Conservation (phyloP, 371 early-diverging fungal genomes). For the Fennellomyces sp. region DNA sequence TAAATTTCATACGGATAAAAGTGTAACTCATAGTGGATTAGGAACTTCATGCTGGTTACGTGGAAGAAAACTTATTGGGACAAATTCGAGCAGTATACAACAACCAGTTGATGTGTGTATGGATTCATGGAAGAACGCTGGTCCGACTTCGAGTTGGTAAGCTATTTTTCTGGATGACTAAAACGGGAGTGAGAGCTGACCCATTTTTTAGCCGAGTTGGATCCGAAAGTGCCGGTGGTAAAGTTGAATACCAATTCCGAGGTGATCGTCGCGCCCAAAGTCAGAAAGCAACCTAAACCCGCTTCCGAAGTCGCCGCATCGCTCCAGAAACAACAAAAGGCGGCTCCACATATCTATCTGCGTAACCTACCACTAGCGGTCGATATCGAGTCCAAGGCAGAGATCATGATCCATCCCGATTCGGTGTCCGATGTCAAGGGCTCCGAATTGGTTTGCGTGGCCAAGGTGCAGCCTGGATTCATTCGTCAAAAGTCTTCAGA, state of each 20-base stretch:
- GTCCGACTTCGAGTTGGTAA: slow-evolving; percentile 62
- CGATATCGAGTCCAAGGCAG: not conserved
- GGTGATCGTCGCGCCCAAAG: slow-evolving; percentile 84
- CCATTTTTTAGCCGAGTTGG: slow-evolving; percentile 52
- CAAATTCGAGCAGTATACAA: slow-evolving; percentile 75
- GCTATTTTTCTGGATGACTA: slow-evolving; percentile 4
- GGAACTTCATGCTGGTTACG: slow-evolving; percentile 81
- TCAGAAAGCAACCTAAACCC: slow-evolving; percentile 28
- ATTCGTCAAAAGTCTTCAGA: slow-evolving; percentile 15
- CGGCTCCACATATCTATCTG: slow-evolving; percentile 25
- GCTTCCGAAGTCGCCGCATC: slow-evolving; percentile 16
- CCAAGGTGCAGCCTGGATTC: slow-evolving; percentile 27
- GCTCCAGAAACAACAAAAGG: slow-evolving; percentile 17
- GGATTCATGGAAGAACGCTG: slow-evolving; percentile 70
- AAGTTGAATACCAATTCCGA: slow-evolving; percentile 71
- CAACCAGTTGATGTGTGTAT: slow-evolving; percentile 72
- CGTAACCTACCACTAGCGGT: slow-evolving; percentile 16
- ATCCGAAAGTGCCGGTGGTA: slow-evolving; percentile 58
- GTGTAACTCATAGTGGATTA: slow-evolving; percentile 17
- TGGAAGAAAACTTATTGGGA: slow-evolving; percentile 78
- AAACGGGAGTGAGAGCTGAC: not conserved
- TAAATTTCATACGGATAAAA: not conserved
- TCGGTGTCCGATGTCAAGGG: slow-evolving; percentile 15
- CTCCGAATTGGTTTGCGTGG: slow-evolving; percentile 19
- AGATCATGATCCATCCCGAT: slow-evolving; percentile 27